Evolutionary conservation across 2,329 filamentous ascomycete species (phyloP), one percentile per base, ranked within the genome.

Genomic region (Rutstroemia sp.): DNA sequence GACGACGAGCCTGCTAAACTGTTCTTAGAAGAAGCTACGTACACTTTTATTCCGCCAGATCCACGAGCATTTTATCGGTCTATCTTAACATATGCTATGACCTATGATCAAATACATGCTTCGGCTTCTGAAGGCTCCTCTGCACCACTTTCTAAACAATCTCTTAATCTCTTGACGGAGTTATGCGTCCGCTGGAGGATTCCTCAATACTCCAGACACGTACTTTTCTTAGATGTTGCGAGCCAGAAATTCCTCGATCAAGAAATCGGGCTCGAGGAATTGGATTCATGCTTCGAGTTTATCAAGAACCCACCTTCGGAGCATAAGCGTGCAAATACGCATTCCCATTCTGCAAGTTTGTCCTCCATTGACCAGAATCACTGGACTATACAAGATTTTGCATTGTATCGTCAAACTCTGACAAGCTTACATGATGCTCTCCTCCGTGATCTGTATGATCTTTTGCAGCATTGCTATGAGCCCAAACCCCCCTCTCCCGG

Each of bases 401-500:
- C 80, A 14, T 73, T 81, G 25, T 94, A 95, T 73, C 87, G 89
- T 64, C 84, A 88, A 61, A 81, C 88, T 16, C 76, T 99, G 6
- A 79, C 81, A 38, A 82, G 79, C 30, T 73, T 97, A 41, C 84
- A 97, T 66, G 91, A 96, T 65, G 83, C 86, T 9, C 75, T 97
- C 25, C 76, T 96, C 48, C 84, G 92, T 54, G 92, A 97, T 67
- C 78, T 99, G 17, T 96, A 89, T 70, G 86, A 92, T 61, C 77
- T 88, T n/a, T 81, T 96, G 70, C 86, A 92, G 75, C 84, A 88
- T 63, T 92, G 89, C 64, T 99, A 92, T 71, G 91, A 96, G 60
- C 73, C 80, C n/a, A 96, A 96, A 66, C 84, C 90, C 10, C 90
- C 89, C 5, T 83, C 86, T 41, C 84, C 95, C 21, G 89, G 86